Evolutionary conservation across 257 asterid genomes (phyloP).

Genomic region (Ilex asprella): DNA sequence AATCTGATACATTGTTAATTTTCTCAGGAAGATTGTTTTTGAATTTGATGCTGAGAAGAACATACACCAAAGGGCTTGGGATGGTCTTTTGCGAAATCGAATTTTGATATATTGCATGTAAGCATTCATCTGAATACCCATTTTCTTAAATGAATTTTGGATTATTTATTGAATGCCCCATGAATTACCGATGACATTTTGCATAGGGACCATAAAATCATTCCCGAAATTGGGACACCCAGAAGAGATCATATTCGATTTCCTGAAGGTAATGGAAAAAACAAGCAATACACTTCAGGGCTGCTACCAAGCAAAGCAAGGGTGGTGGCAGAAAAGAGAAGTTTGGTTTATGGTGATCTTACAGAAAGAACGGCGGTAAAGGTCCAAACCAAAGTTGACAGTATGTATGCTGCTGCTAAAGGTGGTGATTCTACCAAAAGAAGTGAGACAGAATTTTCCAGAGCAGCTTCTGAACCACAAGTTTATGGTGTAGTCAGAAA

Average conservation of each 20-base stretch:
- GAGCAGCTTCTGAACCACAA: slow-evolving; percentile 17
- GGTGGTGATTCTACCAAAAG: slow-evolving; percentile 18
- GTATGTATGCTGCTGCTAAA: slow-evolving; percentile 8
- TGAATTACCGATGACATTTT: not conserved
- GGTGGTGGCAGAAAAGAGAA: slow-evolving; percentile 30
- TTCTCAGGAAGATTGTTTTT: slow-evolving; percentile 41
- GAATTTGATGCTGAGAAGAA: slow-evolving; percentile 23
- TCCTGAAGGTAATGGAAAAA: slow-evolving; percentile 32
- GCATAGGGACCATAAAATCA: slow-evolving; percentile 53
- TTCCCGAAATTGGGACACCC: slow-evolving; percentile 42
- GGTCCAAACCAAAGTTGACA: slow-evolving; percentile 16
- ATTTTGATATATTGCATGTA: slow-evolving; percentile 71
- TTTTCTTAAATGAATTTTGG: not conserved
- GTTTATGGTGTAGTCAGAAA: slow-evolving; percentile 10
- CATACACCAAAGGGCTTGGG: slow-evolving; percentile 56
- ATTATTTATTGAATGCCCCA: not conserved
- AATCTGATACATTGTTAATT: not conserved
- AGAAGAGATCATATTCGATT: slow-evolving; percentile 62
- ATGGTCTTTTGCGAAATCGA: slow-evolving; percentile 44
- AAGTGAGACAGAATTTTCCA: slow-evolving; percentile 13
- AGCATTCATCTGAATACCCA: slow-evolving; percentile 10
- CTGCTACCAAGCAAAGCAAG: slow-evolving; percentile 14
- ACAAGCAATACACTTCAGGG: slow-evolving; percentile 18
- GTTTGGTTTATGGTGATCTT: slow-evolving; percentile 38
- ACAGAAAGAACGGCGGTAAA: slow-evolving; percentile 12